Percentiles rank a stretch among this genome's conserved stretches.
These are phyloP conservation scores for Schwanniomyces etchellsii DNA, from an alignment of 1,139 yeast species.

Conservation along the genomic window DNA sequence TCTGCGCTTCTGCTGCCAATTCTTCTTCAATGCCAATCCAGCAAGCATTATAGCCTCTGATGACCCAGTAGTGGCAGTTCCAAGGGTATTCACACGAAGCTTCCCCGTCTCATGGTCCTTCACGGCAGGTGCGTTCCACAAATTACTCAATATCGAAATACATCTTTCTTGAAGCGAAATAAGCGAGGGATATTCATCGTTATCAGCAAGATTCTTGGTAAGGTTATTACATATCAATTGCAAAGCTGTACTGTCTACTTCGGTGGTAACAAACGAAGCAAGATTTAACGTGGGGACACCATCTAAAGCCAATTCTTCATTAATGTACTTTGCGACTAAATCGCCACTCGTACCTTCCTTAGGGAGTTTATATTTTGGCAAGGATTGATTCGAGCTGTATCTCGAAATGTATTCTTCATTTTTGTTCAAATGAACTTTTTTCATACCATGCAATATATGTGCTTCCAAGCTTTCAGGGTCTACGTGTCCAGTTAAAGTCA, in stretches of 20 bases:
- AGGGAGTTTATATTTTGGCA: constrained; percentile 55
- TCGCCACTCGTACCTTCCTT: constrained; percentile 45
- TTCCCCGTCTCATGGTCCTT: constrained; percentile 22
- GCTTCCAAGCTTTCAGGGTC: constrained; percentile 30
- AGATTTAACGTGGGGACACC: constrained; percentile 80
- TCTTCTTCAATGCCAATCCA: constrained; percentile 85
- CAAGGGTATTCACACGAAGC: constrained; percentile 47
- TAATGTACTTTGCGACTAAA: constrained; percentile 58
- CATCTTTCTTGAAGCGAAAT: constrained; percentile 78
- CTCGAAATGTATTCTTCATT: constrained; percentile 27
- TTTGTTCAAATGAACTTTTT: constrained; percentile 18
- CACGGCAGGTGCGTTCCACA: constrained; percentile 71
- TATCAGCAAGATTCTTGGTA: constrained; percentile 86
- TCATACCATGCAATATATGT: constrained; percentile 22
- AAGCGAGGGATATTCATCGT: constrained; percentile 88
- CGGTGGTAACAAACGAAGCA: constrained; percentile 87
- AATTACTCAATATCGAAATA: constrained; percentile 66
- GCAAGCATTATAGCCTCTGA: constrained; percentile 93
- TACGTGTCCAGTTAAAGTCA: constrained; percentile 38
- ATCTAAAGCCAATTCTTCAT: constrained; percentile 72
- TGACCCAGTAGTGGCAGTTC: constrained; percentile 91
- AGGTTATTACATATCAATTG: constrained; percentile 62
- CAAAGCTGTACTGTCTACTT: constrained; percentile 38
- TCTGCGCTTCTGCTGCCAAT: constrained; percentile 69
- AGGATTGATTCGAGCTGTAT: constrained; percentile 27